Base-by-base conservation (phyloP, 495 filamentous ascomycete species). In the Extremus antarcticus region DNA sequence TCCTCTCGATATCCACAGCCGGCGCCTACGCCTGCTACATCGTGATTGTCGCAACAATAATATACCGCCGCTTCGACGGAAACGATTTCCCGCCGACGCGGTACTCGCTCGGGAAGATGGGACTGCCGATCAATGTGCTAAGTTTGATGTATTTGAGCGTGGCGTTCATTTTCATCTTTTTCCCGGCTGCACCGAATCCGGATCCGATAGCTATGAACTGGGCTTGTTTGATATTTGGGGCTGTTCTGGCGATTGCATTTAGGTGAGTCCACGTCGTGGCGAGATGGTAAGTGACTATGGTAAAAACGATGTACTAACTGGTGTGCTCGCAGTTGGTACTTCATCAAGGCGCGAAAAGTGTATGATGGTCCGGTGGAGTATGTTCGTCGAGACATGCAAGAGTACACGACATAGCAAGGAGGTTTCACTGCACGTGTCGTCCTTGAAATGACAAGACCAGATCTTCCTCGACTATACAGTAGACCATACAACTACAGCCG, bases 1-100 rank as follows among this genome's bases (percentile, higher is more conserved):
- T 77, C 35, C 67, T 75, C 13, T 73, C 72, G 38, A 62, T 78
- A 3, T 3, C 21, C 8, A 45, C 15, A 20, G 54, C 47, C 11
- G 11, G 24, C 20, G 17, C 21, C 11, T 17, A 17, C 48, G 35
- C 54, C 4, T 52, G 48, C 48, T 16, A 20, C 54, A 25, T 57
- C 20, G 11, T 22, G 35, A 51, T 57, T 48, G 2, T 25, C 9
- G 13, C 2, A 24, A 16, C 35, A 10, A n/a, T 57, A 23, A 11
- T 23, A 17, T 15, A 21, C 23, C 47, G 54, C 48, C 23, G 35
- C 46, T 45, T 45, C 41, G 19, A 45, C 19, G 41, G 41, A 7
- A 43, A 57, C 20, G 13, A 24, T 15, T 22, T 57, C 24, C 54
- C 46, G 19, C 32, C 25, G 48, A n/a, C 25, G 3, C 9, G 32